phyloP scores from a whole-genome alignment of 2,329 filamentous ascomycete species.

The Tolypocladium pustulatum region DNA sequence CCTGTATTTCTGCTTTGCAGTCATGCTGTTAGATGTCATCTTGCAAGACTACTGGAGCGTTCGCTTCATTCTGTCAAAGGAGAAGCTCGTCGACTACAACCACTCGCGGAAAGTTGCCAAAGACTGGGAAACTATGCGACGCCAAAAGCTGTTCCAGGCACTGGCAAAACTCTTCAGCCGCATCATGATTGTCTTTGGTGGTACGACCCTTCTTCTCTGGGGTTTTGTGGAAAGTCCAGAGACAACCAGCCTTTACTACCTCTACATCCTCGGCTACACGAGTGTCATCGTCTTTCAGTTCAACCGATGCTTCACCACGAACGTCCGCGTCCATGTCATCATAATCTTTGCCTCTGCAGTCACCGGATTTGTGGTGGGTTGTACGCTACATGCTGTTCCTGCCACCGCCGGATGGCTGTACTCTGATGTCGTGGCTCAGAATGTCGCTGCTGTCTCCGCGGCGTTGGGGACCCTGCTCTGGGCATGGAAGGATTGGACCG shows the following conservation, averaged over 20 bases:
- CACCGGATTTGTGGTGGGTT: conserved; percentile 20
- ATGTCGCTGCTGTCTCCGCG: conserved; percentile 18
- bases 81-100: conserved; percentile 17
- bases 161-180: conserved; percentile 18
- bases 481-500: conserved; percentile 15
- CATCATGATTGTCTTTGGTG: conserved; percentile 20
- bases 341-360: conserved; percentile 20
- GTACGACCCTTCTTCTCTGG: conserved; percentile 21
- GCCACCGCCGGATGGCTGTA: conserved; percentile 15
- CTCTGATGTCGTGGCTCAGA: conserved; percentile 21
- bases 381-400: conserved; percentile 19
- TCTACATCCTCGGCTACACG: conserved; percentile 23
- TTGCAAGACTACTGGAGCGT: conserved; percentile 25
- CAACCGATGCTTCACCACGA: conserved; percentile 28
- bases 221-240: conserved; percentile 17
- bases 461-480: conserved; percentile 19
- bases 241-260: conserved; percentile 22
- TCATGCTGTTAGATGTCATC: conserved; percentile 25
- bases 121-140: conserved; percentile 8
- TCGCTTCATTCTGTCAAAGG: conserved; percentile 20
- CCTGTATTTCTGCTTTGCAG: conserved; percentile 26
- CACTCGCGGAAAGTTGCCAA: conserved; percentile 13
- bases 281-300: conserved; percentile 27
- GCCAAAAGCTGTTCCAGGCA: conserved; percentile 8
- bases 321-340: conserved; percentile 20